Percentiles rank a stretch among this genome's conserved stretches.
These are phyloP conservation scores for Aspergillus sclerotioniger DNA, from an alignment of 495 filamentous ascomycete species.

Conservation along the genomic window DNA sequence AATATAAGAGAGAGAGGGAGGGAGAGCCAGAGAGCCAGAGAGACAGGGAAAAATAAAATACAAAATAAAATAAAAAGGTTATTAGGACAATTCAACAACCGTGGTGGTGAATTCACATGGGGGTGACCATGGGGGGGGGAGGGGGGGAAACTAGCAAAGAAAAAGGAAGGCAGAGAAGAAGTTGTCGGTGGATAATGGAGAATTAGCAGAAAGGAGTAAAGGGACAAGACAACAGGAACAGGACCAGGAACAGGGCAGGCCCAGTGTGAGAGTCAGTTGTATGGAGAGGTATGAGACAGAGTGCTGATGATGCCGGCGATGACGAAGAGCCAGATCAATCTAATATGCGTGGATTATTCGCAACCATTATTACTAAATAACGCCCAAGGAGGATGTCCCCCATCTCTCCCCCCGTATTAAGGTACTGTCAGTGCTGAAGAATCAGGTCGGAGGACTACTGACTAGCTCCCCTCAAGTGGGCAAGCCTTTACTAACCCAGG, in stretches of 20 bases:
- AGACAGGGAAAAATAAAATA: constrained; percentile 11
- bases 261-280: not conserved
- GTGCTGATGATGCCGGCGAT: constrained; percentile 1
- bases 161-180: not conserved
- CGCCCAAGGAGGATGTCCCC: not conserved
- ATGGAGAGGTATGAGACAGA: not conserved
- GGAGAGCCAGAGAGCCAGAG: constrained; percentile 6
- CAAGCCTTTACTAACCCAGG: constrained; percentile 2
- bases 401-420: not conserved
- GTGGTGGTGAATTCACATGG: not conserved
- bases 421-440: constrained; percentile 9
- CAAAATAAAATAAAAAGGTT: constrained; percentile 4
- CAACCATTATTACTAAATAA: constrained; percentile 1
- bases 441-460: not conserved
- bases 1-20: constrained; percentile 7
- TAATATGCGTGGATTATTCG: constrained; percentile 3
- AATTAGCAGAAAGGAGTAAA: not conserved
- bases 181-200: not conserved
- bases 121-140: not conserved
- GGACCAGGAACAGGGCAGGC: not conserved
- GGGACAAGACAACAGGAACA: not conserved
- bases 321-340: constrained; percentile 5
- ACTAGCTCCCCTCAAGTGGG: constrained; percentile 5
- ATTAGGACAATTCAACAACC: not conserved
- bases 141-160: not conserved